Conservation (phyloP, 2,329 filamentous ascomycete species). For the Exophiala phaeomuriformis region DNA sequence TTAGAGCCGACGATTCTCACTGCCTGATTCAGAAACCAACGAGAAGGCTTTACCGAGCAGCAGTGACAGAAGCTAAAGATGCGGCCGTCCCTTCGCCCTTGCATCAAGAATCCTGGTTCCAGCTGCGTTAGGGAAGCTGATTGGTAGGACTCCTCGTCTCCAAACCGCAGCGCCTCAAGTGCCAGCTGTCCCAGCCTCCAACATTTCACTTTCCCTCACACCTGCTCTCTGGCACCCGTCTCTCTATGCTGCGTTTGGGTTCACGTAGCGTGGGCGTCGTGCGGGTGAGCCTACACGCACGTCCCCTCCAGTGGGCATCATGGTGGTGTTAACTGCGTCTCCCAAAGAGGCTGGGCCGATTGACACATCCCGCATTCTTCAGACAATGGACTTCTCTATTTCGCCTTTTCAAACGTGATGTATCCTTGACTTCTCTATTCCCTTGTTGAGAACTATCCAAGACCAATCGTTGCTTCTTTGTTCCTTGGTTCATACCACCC, state of each 20-base stretch:
- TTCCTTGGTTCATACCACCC: constrained; percentile 24
- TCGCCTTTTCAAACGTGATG: constrained; percentile 25
- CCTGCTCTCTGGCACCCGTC: constrained; percentile 13
- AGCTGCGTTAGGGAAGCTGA: constrained; percentile 12
- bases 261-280: not conserved
- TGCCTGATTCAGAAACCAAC: constrained; percentile 7
- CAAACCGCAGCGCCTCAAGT: constrained; percentile 12
- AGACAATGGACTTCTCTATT: constrained; percentile 18
- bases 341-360: constrained; percentile 12
- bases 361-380: constrained; percentile 13
- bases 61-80: constrained; percentile 16
- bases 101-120: constrained; percentile 21
- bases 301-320: not conserved
- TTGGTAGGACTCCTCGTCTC: constrained; percentile 13
- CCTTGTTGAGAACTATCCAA: constrained; percentile 20
- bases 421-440: constrained; percentile 23
- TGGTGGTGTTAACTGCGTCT: constrained; percentile 4
- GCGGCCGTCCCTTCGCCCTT: constrained; percentile 20
- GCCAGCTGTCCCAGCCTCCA: constrained; percentile 23
- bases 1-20: not conserved
- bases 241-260: not conserved
- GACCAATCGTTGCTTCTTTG: constrained; percentile 26
- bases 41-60: not conserved
- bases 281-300: not conserved
- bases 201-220: constrained; percentile 22